These are phyloP conservation scores for Cajanus cajan DNA, from an alignment of 306 rosid species.

Conservation along the genomic window DNA sequence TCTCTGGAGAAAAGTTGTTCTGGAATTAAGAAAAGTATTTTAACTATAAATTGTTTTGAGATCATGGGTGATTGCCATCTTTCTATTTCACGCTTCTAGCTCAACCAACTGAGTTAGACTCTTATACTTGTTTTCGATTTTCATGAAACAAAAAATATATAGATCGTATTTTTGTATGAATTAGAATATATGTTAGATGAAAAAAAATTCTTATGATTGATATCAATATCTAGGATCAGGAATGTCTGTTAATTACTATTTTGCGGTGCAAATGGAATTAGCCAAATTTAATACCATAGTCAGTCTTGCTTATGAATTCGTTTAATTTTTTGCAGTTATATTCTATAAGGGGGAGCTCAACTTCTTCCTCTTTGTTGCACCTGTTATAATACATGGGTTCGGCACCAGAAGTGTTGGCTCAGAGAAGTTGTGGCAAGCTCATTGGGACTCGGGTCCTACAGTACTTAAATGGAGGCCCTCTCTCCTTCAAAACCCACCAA, in stretches of 20 bases:
- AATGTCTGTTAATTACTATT: not conserved
- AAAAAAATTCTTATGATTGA: not conserved
- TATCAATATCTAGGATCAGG: not conserved
- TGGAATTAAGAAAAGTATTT: not conserved
- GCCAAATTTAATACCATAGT: constrained; percentile 1
- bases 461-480: constrained; percentile 50
- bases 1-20: not conserved
- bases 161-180: not conserved
- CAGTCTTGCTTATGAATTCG: not conserved
- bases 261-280: not conserved
- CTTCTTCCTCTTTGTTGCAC: constrained; percentile 25
- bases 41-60: not conserved
- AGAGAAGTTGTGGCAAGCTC: constrained; percentile 50
- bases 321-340: constrained; percentile 16
- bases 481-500: constrained; percentile 88
- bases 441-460: constrained; percentile 57
- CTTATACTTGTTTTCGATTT: too few species aligned
- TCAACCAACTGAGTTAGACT: too few species aligned
- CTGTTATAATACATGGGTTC: constrained; percentile 52
- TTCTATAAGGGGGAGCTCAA: constrained; percentile 29
- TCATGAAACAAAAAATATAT: too few species aligned
- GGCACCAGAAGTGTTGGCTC: constrained; percentile 38
- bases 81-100: too few species aligned
- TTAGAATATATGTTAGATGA: not conserved
- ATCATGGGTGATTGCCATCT: not conserved